Evolutionary conservation across 148 eudicot genomes (phyloP).

Genomic region (Suaeda aralocaspica): DNA sequence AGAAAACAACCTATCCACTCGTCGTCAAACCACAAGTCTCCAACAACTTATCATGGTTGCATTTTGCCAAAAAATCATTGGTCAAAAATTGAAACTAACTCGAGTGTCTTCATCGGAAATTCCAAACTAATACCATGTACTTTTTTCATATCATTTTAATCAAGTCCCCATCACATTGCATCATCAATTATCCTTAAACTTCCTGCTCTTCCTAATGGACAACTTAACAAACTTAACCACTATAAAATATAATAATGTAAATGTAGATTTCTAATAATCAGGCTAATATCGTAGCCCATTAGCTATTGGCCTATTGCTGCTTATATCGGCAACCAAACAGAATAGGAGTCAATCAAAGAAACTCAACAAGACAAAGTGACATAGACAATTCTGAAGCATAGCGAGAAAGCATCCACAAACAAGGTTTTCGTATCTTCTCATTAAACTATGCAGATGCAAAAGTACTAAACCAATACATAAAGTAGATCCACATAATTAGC

Average conservation of each 20-base stretch:
- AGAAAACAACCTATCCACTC: too few species aligned
- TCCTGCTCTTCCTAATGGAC: neutral
- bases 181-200: neutral
- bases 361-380: neutral
- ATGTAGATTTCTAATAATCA: neutral
- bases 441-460: neutral
- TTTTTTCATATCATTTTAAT: neutral
- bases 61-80: conserved; percentile 9
- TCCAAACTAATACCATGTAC: neutral
- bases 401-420: neutral
- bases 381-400: neutral
- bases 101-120: neutral
- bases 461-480: neutral
- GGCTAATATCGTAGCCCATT: neutral
- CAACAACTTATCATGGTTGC: too few species aligned
- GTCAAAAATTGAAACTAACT: conserved; percentile 11
- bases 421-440: neutral
- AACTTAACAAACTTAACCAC: conserved; percentile 8
- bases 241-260: neutral
- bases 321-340: neutral
- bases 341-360: neutral
- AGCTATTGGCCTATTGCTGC: neutral
- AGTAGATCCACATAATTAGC: neutral
- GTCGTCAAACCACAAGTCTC: too few species aligned
- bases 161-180: neutral